Conservation (phyloP, 495 filamentous ascomycete genomes). For the Xylaria castorea region DNA sequence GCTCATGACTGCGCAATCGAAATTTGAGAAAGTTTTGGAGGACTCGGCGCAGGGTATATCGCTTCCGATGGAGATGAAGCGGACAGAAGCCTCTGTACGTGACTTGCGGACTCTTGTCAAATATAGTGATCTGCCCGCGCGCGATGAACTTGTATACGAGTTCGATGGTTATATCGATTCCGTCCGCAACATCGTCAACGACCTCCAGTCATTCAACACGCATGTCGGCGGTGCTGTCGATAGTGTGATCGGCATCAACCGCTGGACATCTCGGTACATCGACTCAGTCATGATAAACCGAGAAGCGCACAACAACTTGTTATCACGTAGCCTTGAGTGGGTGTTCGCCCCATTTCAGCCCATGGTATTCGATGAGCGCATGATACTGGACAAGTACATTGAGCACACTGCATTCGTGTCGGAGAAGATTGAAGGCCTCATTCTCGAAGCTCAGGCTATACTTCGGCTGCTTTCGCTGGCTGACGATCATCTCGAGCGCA, state of each 20-base stretch:
- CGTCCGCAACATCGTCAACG: conserved; percentile 59
- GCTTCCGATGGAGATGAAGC: conserved; percentile 72
- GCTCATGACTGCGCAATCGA: conserved; percentile 68
- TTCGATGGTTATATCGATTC: conserved; percentile 71
- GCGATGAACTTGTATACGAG: conserved; percentile 69
- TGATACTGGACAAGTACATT: conserved; percentile 67
- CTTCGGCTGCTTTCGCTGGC: conserved; percentile 63
- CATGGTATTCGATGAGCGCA: conserved; percentile 56
- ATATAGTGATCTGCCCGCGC: conserved; percentile 49
- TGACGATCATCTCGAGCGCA: conserved; percentile 67
- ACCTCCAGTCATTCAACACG: conserved; percentile 71
- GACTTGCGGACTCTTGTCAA: conserved; percentile 72
- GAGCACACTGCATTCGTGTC: conserved; percentile 68
- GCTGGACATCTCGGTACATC: conserved; percentile 71
- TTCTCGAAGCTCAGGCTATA: conserved; percentile 69
- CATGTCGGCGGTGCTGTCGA: conserved; percentile 73
- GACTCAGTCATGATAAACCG: conserved; percentile 58
- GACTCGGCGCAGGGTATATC: conserved; percentile 62
- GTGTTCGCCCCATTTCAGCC: conserved; percentile 65
- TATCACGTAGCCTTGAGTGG: conserved; percentile 42
- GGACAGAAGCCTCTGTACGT: conserved; percentile 73
- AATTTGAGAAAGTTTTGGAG: conserved; percentile 71
- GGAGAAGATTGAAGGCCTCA: conserved; percentile 66
- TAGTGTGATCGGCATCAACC: conserved; percentile 65
- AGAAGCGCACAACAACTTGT: conserved; percentile 35